Percentiles rank a stretch among this genome's conserved stretches.
Evolutionary conservation across 192 early-diverging fungal genomes (phyloP).

Genomic region (Funneliformis mosseae): DNA sequence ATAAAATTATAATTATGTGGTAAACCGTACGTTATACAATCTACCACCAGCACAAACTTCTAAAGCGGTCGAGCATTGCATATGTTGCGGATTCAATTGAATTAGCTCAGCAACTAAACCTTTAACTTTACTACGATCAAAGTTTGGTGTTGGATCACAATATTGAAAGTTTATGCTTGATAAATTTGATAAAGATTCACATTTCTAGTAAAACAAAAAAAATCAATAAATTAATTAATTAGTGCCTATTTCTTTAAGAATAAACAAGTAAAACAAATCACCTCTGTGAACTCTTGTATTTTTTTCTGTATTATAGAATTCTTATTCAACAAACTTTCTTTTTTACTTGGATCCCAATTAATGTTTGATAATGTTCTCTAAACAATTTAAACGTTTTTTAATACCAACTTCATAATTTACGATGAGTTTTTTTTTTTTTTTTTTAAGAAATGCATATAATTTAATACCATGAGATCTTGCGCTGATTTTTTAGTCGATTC

Average conservation of each 20-base stretch:
- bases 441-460: slow-evolving; percentile 24
- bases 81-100: slow-evolving; percentile 67
- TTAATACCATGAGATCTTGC: slow-evolving; percentile 34
- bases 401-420: neutral
- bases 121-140: slow-evolving; percentile 87
- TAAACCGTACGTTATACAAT: slow-evolving; percentile 77
- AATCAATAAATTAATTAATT: slow-evolving; percentile 19
- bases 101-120: slow-evolving; percentile 94
- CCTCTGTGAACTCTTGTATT: slow-evolving; percentile 46
- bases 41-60: slow-evolving; percentile 95
- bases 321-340: slow-evolving; percentile 40
- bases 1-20: neutral
- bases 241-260: neutral
- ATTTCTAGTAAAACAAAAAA: slow-evolving; percentile 44
- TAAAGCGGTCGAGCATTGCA: slow-evolving; percentile 73
- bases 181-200: slow-evolving; percentile 56
- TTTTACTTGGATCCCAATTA: slow-evolving; percentile 50
- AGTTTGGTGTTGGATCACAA: slow-evolving; percentile 78
- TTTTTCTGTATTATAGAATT: slow-evolving; percentile 35
- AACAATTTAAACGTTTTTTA: neutral
- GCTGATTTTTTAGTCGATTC: slow-evolving; percentile 35
- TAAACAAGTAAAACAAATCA: slow-evolving; percentile 2
- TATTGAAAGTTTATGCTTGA: slow-evolving; percentile 81
- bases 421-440: slow-evolving; percentile 23
- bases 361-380: slow-evolving; percentile 27